phyloP scores from a whole-genome alignment of 441 rosid genomes.

The Jatropha podagrica region DNA sequence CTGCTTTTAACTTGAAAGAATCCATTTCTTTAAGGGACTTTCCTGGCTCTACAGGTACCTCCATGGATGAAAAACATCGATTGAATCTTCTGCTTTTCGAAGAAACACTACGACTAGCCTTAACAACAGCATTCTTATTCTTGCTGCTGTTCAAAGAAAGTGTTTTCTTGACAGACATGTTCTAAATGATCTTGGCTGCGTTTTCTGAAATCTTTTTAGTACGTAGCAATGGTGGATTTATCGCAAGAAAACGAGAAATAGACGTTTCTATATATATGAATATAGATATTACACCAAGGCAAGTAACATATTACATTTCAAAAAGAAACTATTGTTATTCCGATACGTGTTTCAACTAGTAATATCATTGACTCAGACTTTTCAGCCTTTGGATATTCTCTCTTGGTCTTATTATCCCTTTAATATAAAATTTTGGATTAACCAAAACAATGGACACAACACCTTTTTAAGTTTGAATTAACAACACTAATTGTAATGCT shows the following conservation, averaged over 20 bases:
- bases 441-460: no score
- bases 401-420: neutral
- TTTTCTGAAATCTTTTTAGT: neutral
- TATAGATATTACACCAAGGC: constrained; percentile 13
- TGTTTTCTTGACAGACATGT: constrained; percentile 33
- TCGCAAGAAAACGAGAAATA: neutral
- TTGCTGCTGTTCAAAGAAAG: constrained; percentile 13
- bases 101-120: neutral
- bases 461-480: no score
- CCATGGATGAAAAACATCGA: constrained; percentile 48
- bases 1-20: constrained; percentile 65
- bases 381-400: constrained; percentile 12
- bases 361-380: constrained; percentile 32
- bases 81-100: constrained; percentile 28
- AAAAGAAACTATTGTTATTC: constrained; percentile 5
- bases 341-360: constrained; percentile 18
- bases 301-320: constrained; percentile 29
- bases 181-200: neutral
- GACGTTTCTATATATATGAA: constrained; percentile 3
- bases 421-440: no score
- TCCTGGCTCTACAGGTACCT: constrained; percentile 45
- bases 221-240: neutral
- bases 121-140: neutral
- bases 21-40: constrained; percentile 48
- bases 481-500: no score